Evolutionary conservation across 2,329 filamentous ascomycete genomes (phyloP).

Genomic region (Paraphoma sp.): DNA sequence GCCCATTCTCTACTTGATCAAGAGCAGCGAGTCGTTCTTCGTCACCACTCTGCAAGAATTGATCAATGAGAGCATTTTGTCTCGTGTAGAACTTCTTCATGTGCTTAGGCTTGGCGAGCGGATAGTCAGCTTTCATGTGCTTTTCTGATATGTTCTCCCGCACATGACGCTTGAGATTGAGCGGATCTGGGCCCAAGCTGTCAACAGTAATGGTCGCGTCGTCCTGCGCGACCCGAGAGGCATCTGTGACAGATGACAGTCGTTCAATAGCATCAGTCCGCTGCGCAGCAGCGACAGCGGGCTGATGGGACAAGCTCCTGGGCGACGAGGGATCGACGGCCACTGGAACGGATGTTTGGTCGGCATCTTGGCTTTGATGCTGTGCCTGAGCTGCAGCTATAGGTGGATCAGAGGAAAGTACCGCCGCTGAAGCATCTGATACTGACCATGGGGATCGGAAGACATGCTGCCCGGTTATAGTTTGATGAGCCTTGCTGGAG

Average conservation of each 20-base stretch:
- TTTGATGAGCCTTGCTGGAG: slow-evolving; percentile 17
- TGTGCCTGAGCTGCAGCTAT: slow-evolving; percentile 36
- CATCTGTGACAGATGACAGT: slow-evolving; percentile 25
- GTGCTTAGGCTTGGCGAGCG: slow-evolving; percentile 45
- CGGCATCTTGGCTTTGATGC: slow-evolving; percentile 33
- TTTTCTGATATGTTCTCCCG: slow-evolving; percentile 47
- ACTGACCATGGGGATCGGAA: slow-evolving; percentile 41
- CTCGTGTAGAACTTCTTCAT: slow-evolving; percentile 52
- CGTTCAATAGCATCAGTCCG: slow-evolving; percentile 33
- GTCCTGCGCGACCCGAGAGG: slow-evolving; percentile 31
- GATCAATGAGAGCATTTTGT: slow-evolving; percentile 51
- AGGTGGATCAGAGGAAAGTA: slow-evolving; percentile 30
- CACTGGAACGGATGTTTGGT: slow-evolving; percentile 37
- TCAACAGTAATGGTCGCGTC: slow-evolving; percentile 21
- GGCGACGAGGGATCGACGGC: slow-evolving; percentile 24
- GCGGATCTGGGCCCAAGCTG: slow-evolving; percentile 37
- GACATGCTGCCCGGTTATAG: slow-evolving; percentile 36
- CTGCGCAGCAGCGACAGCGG: slow-evolving; percentile 24
- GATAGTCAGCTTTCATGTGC: slow-evolving; percentile 59
- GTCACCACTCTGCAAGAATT: slow-evolving; percentile 62
- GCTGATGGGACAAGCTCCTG: slow-evolving; percentile 27
- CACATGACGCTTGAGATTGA: slow-evolving; percentile 43
- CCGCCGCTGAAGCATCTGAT: slow-evolving; percentile 20
- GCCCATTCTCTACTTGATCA: slow-evolving; percentile 58
- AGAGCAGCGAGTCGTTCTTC: slow-evolving; percentile 61